Base-by-base conservation (phyloP, 2,329 filamentous ascomycete genomes). In the Coniosporium tulheliwenetii region DNA sequence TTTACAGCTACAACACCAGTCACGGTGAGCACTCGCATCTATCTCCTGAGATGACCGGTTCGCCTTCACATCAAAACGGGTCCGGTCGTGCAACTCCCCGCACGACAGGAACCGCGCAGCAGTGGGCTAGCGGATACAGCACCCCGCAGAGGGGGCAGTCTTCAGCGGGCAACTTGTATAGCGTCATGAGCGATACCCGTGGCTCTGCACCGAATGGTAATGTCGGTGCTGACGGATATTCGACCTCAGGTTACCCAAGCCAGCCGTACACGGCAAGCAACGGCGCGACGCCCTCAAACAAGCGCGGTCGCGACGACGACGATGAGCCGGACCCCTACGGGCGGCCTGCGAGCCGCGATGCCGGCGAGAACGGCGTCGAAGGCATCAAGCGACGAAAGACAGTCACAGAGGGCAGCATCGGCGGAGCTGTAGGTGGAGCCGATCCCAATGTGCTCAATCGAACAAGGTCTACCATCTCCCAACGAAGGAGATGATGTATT, bases 41-140 rank as follows among this genome's bases (percentile, higher is more conserved):
- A 39, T 79, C 83, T 12, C 75, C 84, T 5, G 85, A 93, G 47
- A 81, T 95, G 70, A 79, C 80, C 1, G 81, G 81, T 12, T 91
- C 86, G 38, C 85, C 84, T 7, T 72, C 65, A 44, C 84, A 91
- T 55, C 82, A 85, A 53, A 80, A 81, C 43, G 76, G 77, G 15
- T 89, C 85, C 29, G 86, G 85, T 30, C 78, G 85, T 45, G 85
- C 85, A 31, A 94, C 86, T 14, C 86, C 87, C 9, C 77, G 87
- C 50, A 93, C 84, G 1, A 75, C 85, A 4, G 71, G 76, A 8
- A 72, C 80, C 1, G 70, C 77, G 32, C 80, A 83, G 49, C 85
- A 86, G 59, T 95, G 93, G 56, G 59, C 71, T 39, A 61, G 63
- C 37, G 79, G 79, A 19, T 93, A 93, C 63, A 81, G 69, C 56